These are phyloP conservation scores for Hansenula sp. DNA, from an alignment of 1,139 yeast species.

Conservation along the genomic window DNA sequence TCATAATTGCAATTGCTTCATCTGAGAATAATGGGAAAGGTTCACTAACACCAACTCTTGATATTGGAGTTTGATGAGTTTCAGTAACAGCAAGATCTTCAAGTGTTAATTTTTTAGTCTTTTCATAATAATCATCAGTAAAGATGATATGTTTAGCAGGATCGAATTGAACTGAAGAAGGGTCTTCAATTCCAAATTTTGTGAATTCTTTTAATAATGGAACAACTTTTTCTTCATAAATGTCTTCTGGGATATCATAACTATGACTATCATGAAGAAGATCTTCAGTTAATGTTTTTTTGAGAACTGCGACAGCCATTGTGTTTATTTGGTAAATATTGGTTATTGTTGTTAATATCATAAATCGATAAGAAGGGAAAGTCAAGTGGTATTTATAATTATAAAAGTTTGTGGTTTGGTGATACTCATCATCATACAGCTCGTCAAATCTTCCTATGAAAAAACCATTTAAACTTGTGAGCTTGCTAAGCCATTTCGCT, in stretches of 20 bases:
- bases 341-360: neutral
- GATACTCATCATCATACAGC: no score
- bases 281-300: neutral
- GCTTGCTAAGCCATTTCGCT: no score
- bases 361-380: no score
- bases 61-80: conserved; percentile 28
- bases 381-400: no score
- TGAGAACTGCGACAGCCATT: neutral
- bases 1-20: conserved; percentile 53
- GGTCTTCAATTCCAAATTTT: conserved; percentile 6
- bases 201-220: conserved; percentile 9
- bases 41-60: conserved; percentile 48
- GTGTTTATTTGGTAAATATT: neutral
- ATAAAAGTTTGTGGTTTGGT: no score
- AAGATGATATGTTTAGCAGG: conserved; percentile 41
- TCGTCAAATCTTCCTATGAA: no score
- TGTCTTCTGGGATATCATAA: neutral
- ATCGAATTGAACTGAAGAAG: conserved; percentile 28
- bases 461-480: no score
- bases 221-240: neutral
- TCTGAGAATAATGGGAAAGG: conserved; percentile 56
- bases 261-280: conserved; percentile 1
- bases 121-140: conserved; percentile 29
- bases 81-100: conserved; percentile 35
- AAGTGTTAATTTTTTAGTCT: conserved; percentile 42